Base-by-base conservation (phyloP, 352 stramenopile genomes). In the Pythium oligandrum region DNA sequence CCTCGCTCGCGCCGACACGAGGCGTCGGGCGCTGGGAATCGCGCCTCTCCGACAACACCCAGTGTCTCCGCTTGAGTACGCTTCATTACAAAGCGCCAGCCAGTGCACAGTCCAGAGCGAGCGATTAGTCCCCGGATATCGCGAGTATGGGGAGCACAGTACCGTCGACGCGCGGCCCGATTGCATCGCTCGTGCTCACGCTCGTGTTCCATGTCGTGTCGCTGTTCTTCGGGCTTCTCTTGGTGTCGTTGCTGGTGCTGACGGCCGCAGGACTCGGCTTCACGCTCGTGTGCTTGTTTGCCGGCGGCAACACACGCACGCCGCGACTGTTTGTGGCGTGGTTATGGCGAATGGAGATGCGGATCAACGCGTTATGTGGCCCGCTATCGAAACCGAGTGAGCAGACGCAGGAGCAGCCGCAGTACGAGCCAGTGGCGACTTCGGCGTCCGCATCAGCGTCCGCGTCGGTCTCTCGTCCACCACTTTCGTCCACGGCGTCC, bases 151-250 rank as follows among this genome's bases (percentile, higher is more conserved):
- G 17, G 17, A 26, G 17, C 17, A 26, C 17, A 26, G 17, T 26
- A 26, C 17, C 17, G 17, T 26, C 17, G 17, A 26, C 17, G 17
- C 61, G 65, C 59, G 61, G 65, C 47, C 52, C 79, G 45, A 26
- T 76, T 31, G 47, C 59, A 56, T 71, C 68, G 51, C 55, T 85
- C 17, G 9, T 71, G 33, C 58, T 55, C 11, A 76, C 70, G 48
- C 53, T 87, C n/a, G 52, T 56, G 45, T 89, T 89, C 74, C 78
- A 87, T 44, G 45, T 83, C 12, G 56, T 65, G n/a, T 67, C 73
- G 10, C 37, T 82, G 35, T 34, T 66, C 51, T 81, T 75, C 48
- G 71, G 75, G 11, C 17, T 66, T 9, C 40, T 71, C 26, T 45
- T 86, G n/a, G 36, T 68, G 1, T 3, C 63, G 32, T 53, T 86